These are phyloP conservation scores for Sanghuangporus baumii DNA, from an alignment of 1,284 basidiomycete species.

Conservation along the genomic window DNA sequence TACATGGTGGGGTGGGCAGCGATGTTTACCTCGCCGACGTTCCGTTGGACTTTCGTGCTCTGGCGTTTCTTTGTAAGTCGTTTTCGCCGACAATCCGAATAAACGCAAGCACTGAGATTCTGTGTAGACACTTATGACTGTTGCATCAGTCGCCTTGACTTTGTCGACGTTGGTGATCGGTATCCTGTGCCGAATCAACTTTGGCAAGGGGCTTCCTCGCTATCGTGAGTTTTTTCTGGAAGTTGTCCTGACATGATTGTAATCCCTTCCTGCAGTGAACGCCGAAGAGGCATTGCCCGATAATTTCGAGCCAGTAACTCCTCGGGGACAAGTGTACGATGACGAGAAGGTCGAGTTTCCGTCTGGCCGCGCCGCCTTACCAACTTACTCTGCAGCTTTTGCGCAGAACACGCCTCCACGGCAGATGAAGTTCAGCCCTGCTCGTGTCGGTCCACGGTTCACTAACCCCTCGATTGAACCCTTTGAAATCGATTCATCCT, in stretches of 20 bases:
- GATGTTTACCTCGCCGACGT: conserved; percentile 66
- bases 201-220: conserved; percentile 63
- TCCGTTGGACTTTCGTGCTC: conserved; percentile 68
- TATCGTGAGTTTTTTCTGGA: conserved; percentile 47
- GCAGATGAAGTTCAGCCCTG: conserved; percentile 36
- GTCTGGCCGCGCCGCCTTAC: conserved; percentile 42
- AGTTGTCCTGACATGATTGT: conserved; percentile 5
- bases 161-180: conserved; percentile 53
- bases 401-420: conserved; percentile 36
- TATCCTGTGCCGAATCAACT: conserved; percentile 63
- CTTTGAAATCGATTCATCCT: conserved; percentile 30
- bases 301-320: conserved; percentile 36
- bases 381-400: conserved; percentile 50
- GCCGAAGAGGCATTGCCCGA: conserved; percentile 49
- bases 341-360: conserved; percentile 66
- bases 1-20: conserved; percentile 63
- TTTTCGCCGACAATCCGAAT: not conserved
- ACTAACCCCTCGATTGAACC: conserved; percentile 37
- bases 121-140: conserved; percentile 40
- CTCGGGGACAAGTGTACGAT: conserved; percentile 27
- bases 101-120: not conserved
- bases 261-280: conserved; percentile 40
- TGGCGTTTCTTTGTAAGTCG: conserved; percentile 59
- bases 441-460: conserved; percentile 43
- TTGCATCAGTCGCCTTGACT: conserved; percentile 53